Base-by-base conservation (phyloP, 2,329 filamentous ascomycete species). In the Blumeriella jaapii region DNA sequence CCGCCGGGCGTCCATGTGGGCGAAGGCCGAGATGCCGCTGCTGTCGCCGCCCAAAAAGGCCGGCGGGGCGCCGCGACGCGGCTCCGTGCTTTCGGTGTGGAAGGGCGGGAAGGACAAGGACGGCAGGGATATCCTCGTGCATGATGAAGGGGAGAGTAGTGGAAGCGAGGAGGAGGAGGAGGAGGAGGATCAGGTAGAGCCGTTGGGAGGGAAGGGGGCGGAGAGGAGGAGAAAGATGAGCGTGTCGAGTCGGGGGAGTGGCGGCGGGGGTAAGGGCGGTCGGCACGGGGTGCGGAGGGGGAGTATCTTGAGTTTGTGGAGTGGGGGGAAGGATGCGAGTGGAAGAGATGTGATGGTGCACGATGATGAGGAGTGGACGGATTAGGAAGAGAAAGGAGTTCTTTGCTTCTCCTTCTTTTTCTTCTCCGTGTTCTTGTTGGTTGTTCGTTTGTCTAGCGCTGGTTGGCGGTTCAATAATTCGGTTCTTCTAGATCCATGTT, bases 281-380 rank as follows among this genome's bases (percentile, higher is more conserved):
- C 11, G 18, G 3, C 28, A 28, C 10, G 20, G 22, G 6, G 40
- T 40, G 11, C 31, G 43, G 2, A 31, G 39, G 16, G 45, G 45
- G 1, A 48, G 45, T 28, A 44, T 48, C 9, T 13, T 48, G 20
- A 46, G 43, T 17, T 18, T 46, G 31, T 48, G 40, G 40, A 39
- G 19, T 6, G 28, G 34, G 6, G 41, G 39, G 2, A 44, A 39
- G 35, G 43, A 47, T 30, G 35, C 39, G 23, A 26, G 39, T 6
- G 42, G 42, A 6, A 29, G 34, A 9, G 13, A 31, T 20, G 24
- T 44, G 5, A 40, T 47, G 6, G 11, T 29, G 18, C 41, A 44
- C 23, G 41, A 43, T 29, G 44, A 46, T 37, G 44, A 46, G 31
- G 44, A 46, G 27, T 43, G 43, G 40, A 34, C 36, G 19, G 32